Conservation (phyloP, 2,329 filamentous ascomycete species). For the Botrytis porri region DNA sequence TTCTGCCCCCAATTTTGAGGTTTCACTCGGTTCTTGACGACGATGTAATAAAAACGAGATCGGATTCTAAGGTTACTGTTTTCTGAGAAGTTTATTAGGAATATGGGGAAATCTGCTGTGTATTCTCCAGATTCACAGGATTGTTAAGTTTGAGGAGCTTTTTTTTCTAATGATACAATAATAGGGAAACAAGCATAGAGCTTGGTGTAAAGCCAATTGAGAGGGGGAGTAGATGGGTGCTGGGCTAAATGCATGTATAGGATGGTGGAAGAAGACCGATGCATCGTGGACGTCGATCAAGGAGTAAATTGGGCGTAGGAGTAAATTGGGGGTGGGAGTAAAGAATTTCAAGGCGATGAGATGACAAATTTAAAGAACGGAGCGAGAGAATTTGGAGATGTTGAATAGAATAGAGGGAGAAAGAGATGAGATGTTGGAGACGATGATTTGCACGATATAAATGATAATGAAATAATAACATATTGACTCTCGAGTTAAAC, state of each 20-base stretch:
- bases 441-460: neutral
- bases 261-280: neutral
- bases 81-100: neutral
- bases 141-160: neutral
- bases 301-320: neutral
- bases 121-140: neutral
- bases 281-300: neutral
- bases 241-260: neutral
- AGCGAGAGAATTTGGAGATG: neutral
- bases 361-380: neutral
- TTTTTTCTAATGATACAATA: neutral
- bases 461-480: neutral
- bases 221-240: neutral
- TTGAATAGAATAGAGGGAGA: neutral
- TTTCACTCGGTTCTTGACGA: neutral
- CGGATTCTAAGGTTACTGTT: neutral
- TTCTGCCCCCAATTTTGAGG: neutral
- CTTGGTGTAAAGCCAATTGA: neutral
- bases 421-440: neutral
- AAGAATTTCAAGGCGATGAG: neutral
- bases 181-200: neutral
- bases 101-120: fast-evolving
- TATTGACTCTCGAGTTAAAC: neutral
- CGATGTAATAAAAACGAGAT: neutral
- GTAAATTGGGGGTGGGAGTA: too few species aligned